Base-by-base conservation (phyloP, 192 early-diverging fungal species). In the Backusella mclennaniae region DNA sequence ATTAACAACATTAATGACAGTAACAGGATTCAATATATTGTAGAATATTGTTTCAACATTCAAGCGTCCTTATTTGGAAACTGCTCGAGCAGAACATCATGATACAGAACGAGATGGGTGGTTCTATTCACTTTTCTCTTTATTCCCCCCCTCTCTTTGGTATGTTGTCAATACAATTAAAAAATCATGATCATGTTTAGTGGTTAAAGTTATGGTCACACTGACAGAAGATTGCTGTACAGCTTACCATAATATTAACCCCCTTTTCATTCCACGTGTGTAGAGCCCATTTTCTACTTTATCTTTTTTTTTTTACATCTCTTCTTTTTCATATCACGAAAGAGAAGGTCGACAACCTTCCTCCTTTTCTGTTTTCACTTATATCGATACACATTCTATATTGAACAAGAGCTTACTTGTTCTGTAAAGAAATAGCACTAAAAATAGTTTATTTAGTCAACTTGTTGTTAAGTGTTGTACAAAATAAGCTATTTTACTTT, bases 201-300 rank as follows among this genome's bases (percentile, higher is more conserved):
- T 63, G 2, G 56, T 63, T 26, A 63, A 63, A 63, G 4, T 14
- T 4, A 63, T 63, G 56, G 56, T 63, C 9, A 63, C 56, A 63
- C 56, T 63, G 56, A 63, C 56, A 63, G 56, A 63, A 63, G 53
- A 23, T 59, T 59, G 53, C 53, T 59, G 53, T 59, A 59, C 53
- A 59, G 23, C 3, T 33, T 29, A 63, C 11, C 9, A 29, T 63
- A 23, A 63, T 63, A 29, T 63, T 33, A 59, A 59, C 56, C 56
- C 56, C 56, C 6, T 49, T 49, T 49, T 49, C 17, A 49, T n/a
- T 49, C 46, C 46, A 49, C 46, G 46, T 49, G 46, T 49, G 42
- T 44, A 3, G 42, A 44, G 12, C 15, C 42, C 42, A 44, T 56
- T 23, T 56, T 56, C 53, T 21, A 56, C 21, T 23, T 56, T 11